Conservation (phyloP, 2,329 filamentous ascomycete species). For the Scedosporium apiospermum region DNA sequence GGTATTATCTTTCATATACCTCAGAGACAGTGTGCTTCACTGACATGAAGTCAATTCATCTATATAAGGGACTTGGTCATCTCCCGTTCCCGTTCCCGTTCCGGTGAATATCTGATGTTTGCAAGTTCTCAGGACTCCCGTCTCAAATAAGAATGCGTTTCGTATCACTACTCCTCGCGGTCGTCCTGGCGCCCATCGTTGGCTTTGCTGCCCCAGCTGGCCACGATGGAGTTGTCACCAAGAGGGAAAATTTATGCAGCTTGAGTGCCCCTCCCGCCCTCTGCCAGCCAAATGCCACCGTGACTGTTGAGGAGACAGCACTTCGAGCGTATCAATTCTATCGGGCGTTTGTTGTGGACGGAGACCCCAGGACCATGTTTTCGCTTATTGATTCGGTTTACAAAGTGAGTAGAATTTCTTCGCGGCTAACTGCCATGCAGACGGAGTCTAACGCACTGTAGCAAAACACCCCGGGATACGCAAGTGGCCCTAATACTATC, state of each 20-base stretch:
- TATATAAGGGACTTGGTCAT: too few species aligned
- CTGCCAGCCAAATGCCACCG: constrained; percentile 22
- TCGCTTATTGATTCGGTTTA: constrained; percentile 27
- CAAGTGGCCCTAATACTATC: constrained; percentile 23
- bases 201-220: constrained; percentile 17
- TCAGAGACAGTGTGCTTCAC: too few species aligned
- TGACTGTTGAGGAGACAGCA: constrained; percentile 27
- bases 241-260: constrained; percentile 27
- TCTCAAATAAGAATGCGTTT: constrained; percentile 16
- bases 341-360: constrained; percentile 28
- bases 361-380: constrained; percentile 28
- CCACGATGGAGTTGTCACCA: constrained; percentile 12
- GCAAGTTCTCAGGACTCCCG: too few species aligned
- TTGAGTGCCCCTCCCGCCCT: constrained; percentile 22
- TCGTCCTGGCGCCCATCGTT: constrained; percentile 17
- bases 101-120: too few species aligned
- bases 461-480: constrained; percentile 29
- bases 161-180: constrained; percentile 13
- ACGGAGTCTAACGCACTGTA: constrained; percentile 7
- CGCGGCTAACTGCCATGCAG: neutral
- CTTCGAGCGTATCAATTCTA: constrained; percentile 29
- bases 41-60: too few species aligned
- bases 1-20: too few species aligned
- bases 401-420: constrained; percentile 15
- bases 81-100: too few species aligned